Base-by-base conservation (phyloP, 129 eudicot genomes). In the Helianthus tuberosus region DNA sequence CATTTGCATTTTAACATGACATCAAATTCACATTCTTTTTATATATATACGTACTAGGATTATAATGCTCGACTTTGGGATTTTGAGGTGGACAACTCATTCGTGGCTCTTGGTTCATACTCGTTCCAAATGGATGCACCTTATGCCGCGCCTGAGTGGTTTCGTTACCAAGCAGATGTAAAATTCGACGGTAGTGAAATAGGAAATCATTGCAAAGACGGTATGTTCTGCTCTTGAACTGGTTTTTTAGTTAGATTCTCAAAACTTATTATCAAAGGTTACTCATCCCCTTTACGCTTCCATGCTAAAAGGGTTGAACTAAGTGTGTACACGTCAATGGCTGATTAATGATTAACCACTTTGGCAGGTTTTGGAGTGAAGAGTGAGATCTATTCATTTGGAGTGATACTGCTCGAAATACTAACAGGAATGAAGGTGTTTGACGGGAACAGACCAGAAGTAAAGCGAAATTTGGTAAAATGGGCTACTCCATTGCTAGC, bases 301-400 rank as follows among this genome's bases (percentile, higher is more conserved):
- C 44, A 41, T 41, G 46, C 46, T 7, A 41, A 5, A 41, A 41
- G 11, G 2, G 1, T 8, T 6, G 46, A 41, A 2, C 46, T 41
- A 41, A 7, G 10, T 41, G 17, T 3, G 15, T 10, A 61, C 29
- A 5, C 13, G 38, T 10, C 17, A 66, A 10, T 15, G 9, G 3
- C 16, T 49, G 17, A 68, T 8, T 7, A 58, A 44, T 35, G 41
- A 11, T 46, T 49, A 9, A 49, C 59, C 51, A 81, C 7, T 74
- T 67, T 49, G 12, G 57, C 70, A 73, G 79, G 47, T 66, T 25
- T 7, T 47, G 66, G 70, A 16, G 32, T 81, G 48, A 64, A 74
- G 76, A 77, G 73, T 7, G 83, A 84, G 61, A 72, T 84, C 39
- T 84, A 80, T 72, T 51, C 77, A 41, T 77, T 81, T 74, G 85